Conservation (phyloP, 345 rosid genomes). For the Dipteronia sinensis region DNA sequence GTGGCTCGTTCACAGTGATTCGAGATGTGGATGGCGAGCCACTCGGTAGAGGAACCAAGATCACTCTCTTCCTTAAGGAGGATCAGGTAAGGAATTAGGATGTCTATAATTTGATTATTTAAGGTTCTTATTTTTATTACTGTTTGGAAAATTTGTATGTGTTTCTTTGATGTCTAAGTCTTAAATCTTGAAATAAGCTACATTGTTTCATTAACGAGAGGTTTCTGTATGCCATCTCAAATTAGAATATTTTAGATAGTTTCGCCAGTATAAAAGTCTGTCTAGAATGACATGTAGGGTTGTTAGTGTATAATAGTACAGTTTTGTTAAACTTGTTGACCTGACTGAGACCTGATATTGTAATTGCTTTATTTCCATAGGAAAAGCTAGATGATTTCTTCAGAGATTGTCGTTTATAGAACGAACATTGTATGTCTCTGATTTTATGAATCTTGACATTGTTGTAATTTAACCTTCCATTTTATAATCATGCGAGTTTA, state of each 20-base stretch:
- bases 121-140: too few relatives aligned
- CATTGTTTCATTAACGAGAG: too few relatives aligned
- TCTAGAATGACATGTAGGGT: too few relatives aligned
- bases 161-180: background rate
- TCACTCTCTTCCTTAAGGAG: conserved; percentile 53
- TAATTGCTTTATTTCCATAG: too few relatives aligned
- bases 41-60: conserved; percentile 57
- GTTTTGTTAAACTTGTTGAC: background rate
- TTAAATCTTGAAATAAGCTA: background rate
- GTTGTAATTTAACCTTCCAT: too few relatives aligned
- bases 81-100: conserved; percentile 39
- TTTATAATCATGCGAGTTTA: too few relatives aligned
- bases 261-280: background rate
- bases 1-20: conserved; percentile 52
- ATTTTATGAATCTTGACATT: too few relatives aligned
- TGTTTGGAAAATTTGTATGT: background rate
- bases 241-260: background rate
- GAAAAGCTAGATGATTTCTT: background rate
- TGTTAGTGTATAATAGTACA: too few relatives aligned
- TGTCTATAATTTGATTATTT: background rate
- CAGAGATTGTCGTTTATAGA: background rate
- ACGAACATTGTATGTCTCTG: background rate
- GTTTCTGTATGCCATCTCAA: background rate
- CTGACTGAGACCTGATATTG: background rate
- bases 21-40: conserved; percentile 50